phyloP scores from a whole-genome alignment of 2,329 filamentous ascomycete species.

The Zasmidium angulare region DNA sequence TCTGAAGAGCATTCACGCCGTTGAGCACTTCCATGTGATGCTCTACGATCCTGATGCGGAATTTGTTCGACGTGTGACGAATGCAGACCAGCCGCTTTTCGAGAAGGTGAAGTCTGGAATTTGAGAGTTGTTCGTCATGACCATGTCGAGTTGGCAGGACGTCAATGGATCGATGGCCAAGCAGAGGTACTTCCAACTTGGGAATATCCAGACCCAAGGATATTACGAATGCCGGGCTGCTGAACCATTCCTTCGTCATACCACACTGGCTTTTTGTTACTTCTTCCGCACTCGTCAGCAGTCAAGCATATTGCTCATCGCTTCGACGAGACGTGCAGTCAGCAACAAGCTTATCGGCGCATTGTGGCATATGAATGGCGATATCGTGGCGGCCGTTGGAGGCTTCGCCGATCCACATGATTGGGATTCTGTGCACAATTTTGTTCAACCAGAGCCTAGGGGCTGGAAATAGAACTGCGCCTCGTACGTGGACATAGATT shows the following conservation, averaged over 20 bases:
- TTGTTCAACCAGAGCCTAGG: not conserved
- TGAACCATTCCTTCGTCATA: too few species aligned
- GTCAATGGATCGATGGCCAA: not conserved
- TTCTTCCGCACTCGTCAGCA: not conserved
- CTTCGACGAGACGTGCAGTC: not conserved
- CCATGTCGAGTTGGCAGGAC: not conserved
- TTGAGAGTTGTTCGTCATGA: not conserved
- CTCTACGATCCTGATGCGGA: conserved; percentile 70
- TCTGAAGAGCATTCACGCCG: conserved; percentile 79
- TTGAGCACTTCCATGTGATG: conserved; percentile 97
- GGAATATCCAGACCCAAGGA: not conserved
- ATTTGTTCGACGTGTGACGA: conserved; percentile 70
- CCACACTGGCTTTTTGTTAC: too few species aligned
- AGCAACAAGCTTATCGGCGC: not conserved
- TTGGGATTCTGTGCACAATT: not conserved
- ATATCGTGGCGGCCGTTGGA: not conserved
- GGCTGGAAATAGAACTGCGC: not conserved
- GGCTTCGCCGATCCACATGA: not conserved
- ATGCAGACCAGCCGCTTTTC: conserved; percentile 67
- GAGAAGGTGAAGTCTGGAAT: conserved; percentile 23
- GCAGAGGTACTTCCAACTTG: not conserved
- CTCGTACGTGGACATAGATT: not conserved
- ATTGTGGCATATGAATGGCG: not conserved
- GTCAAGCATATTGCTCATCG: not conserved
- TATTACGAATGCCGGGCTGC: not conserved